A percentile compares a stretch with the other conserved stretches of the same genome.
These are phyloP conservation scores for Boletus rubropictus DNA, from an alignment of 768 basidiomycete genomes.

Conservation along the genomic window DNA sequence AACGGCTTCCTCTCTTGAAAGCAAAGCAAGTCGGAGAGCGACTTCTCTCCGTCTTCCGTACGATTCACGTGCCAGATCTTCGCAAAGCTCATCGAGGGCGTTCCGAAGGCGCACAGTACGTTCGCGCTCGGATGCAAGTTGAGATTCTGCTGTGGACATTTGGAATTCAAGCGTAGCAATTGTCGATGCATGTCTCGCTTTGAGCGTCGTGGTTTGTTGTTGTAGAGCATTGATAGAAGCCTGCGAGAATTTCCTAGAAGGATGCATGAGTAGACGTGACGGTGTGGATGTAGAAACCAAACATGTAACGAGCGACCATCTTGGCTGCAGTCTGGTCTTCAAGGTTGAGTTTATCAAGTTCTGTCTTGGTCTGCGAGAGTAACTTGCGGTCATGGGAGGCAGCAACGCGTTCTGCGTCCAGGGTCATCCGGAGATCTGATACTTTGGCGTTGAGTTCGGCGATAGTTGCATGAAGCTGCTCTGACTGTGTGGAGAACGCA, in stretches of 20 bases:
- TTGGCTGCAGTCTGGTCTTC: conserved; percentile 75
- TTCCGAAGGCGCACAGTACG: conserved; percentile 47
- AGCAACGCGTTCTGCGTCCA: conserved; percentile 42
- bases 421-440: conserved; percentile 35
- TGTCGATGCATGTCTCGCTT: conserved; percentile 58
- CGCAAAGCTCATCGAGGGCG: conserved; percentile 64
- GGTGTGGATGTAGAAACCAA: conserved; percentile 28
- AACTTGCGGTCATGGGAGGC: conserved; percentile 40
- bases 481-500: conserved; percentile 47
- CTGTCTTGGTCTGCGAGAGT: conserved; percentile 42
- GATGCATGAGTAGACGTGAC: background rate
- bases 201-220: conserved; percentile 50
- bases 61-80: conserved; percentile 63
- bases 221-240: conserved; percentile 63
- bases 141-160: conserved; percentile 38
- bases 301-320: conserved; percentile 87
- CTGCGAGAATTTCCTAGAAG: conserved; percentile 75
- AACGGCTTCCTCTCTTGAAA: conserved; percentile 59
- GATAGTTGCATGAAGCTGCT: conserved; percentile 40
- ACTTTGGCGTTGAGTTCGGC: conserved; percentile 40
- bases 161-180: conserved; percentile 50
- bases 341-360: conserved; percentile 49
- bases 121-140: conserved; percentile 39
- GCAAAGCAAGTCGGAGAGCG: conserved; percentile 52
- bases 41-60: conserved; percentile 73